Conservation (phyloP, 2,329 filamentous ascomycete genomes). For the Proliferodiscus dingleyae region DNA sequence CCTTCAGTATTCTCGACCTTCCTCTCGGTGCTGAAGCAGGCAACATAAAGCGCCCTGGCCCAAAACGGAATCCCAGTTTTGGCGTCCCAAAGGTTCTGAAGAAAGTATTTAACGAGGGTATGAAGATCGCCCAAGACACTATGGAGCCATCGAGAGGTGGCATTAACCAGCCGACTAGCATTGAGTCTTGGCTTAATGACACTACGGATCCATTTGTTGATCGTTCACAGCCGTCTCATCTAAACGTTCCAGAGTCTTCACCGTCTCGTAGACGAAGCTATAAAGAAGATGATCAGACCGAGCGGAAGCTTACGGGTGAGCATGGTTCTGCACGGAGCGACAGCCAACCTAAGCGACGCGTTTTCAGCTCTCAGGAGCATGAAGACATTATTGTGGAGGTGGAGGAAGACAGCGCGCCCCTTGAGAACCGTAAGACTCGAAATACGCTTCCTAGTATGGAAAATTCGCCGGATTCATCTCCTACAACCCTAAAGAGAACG, state of each 20-base stretch:
- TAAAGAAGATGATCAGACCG: conserved; percentile 21
- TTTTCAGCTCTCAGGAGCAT: conserved; percentile 17
- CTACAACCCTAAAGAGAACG: conserved; percentile 47
- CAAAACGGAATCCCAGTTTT: conserved; percentile 52
- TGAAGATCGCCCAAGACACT: conserved; percentile 59
- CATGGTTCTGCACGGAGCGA: conserved; percentile 8
- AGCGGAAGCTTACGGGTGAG: conserved; percentile 17
- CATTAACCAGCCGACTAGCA: conserved; percentile 55
- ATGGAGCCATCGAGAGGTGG: conserved; percentile 50
- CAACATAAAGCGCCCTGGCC: conserved; percentile 38
- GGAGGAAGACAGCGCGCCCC: conserved; percentile 25
- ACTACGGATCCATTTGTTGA: conserved; percentile 61
- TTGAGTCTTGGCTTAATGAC: conserved; percentile 60
- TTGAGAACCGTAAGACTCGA: conserved; percentile 16
- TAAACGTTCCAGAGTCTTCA: conserved; percentile 33
- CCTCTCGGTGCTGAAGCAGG: conserved; percentile 44
- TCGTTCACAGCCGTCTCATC: conserved; percentile 19
- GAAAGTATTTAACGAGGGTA: conserved; percentile 59
- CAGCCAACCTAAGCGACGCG: conserved; percentile 10
- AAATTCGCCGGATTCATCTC: conserved; percentile 21
- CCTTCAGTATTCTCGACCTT: conserved; percentile 61
- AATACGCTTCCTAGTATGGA: conserved; percentile 29
- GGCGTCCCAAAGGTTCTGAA: conserved; percentile 59
- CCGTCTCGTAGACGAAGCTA: conserved; percentile 26
- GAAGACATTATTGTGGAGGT: conserved; percentile 28